Evolutionary conservation across 352 stramenopile genomes (phyloP), one percentile per base, ranked within the genome.

Genomic region (Chrysophaeum taylorii): DNA sequence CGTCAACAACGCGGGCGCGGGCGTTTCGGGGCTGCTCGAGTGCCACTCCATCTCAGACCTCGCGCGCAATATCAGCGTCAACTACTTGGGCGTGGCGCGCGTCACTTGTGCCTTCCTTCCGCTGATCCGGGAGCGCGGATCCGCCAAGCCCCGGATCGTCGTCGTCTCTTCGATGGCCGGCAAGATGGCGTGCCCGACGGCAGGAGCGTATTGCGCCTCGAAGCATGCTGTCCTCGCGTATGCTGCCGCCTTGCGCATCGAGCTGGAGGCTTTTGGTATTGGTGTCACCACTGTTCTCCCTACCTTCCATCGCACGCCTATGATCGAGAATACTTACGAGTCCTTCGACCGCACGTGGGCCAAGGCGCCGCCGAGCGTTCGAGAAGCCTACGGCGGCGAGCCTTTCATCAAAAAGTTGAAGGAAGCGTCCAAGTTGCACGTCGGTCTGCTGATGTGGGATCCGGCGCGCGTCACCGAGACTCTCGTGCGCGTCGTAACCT

Each of bases 1-100:
- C 16, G 57, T 82, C 15, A 81, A 81, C 68, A 82, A 81, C 67
- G 77, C 77, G 25, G 77, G 77, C 14, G 50, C 79, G 42, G 75
- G 73, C 18, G 29, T 35, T 14, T 1, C 27, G 33, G 75, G 77
- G 27, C 64, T 57, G 0, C 61, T 79, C n/a, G 77, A 82, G 45
- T 81, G 74, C 71, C 36, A 73, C 14, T 41, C 60, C 39, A 29
- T 80, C 0, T 23, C 7, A 18, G 68, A 52, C 36, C 78, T 68
- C 70, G 38, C 68, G 50, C 53, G 68, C 12, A 52, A 72, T 25
- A 45, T 72, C 12, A 33, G 76, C 60, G 75, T 76, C 68, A 69
- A 75, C 66, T 77, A 64, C 9, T 76, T 73, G 23, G 42, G 53
- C 2, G 41, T 37, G 29, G 60, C 54, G 45, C 23, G 45, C 12